These are phyloP conservation scores for Blepharisma japonicum DNA, from an alignment of 73 alveolate species.

Conservation along the genomic window DNA sequence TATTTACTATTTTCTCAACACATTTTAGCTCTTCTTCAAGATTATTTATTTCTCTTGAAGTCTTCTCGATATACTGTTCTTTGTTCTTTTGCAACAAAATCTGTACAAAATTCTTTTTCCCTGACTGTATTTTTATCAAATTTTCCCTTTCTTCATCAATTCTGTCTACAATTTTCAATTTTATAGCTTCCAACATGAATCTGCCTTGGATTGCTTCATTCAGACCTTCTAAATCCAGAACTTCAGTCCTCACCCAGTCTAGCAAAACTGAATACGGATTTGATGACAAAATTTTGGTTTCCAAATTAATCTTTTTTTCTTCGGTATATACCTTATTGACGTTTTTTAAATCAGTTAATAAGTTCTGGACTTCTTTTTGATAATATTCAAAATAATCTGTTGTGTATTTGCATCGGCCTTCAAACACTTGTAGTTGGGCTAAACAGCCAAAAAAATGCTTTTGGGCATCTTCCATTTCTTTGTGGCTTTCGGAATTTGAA, in stretches of 20 bases:
- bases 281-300: neutral
- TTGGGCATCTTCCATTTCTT: neutral
- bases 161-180: neutral
- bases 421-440: neutral
- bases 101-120: neutral
- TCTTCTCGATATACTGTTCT: neutral
- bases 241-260: neutral
- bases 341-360: neutral
- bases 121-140: neutral
- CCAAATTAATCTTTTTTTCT: neutral
- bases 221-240: neutral
- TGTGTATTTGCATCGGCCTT: neutral
- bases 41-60: neutral
- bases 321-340: neutral
- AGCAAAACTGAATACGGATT: neutral
- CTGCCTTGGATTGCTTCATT: neutral
- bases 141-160: neutral
- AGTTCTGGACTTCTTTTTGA: neutral
- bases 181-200: neutral
- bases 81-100: neutral
- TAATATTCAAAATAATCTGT: neutral
- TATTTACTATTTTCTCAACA: neutral
- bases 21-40: neutral
- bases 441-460: neutral
- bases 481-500: neutral